phyloP scores from a whole-genome alignment of 495 filamentous ascomycete genomes.

The Aspergillus asperescens region DNA sequence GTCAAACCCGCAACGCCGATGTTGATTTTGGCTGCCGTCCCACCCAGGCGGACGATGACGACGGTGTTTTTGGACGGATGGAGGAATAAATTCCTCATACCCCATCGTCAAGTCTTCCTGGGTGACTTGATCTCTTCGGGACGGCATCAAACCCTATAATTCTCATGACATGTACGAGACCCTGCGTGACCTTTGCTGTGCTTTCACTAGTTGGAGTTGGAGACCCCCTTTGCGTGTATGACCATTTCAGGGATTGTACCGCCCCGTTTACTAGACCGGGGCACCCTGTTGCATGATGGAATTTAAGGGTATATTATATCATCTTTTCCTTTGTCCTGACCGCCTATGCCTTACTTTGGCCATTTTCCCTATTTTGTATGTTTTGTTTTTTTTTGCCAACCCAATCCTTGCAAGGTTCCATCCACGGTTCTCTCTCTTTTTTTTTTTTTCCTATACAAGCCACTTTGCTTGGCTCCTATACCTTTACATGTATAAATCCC shows the following conservation, averaged over 20 bases:
- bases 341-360: conserved; percentile 4
- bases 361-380: conserved; percentile 5
- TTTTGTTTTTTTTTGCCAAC: not conserved
- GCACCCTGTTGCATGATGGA: conserved; percentile 18
- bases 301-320: conserved; percentile 13
- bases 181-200: conserved; percentile 37
- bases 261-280: conserved; percentile 12
- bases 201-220: conserved; percentile 33
- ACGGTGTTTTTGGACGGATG: conserved; percentile 93
- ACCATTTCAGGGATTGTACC: conserved; percentile 22
- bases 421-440: too few relatives aligned
- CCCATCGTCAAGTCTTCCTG: not conserved
- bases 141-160: conserved; percentile 17
- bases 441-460: not conserved
- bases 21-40: conserved; percentile 69
- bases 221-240: conserved; percentile 25
- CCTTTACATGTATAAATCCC: conserved; percentile 3
- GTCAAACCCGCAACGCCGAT: conserved; percentile 59
- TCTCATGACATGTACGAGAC: conserved; percentile 42
- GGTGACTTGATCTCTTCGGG: not conserved
- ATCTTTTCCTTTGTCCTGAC: conserved; percentile 6
- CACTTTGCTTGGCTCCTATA: not conserved
- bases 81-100: conserved; percentile 59
- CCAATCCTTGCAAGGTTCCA: not conserved
- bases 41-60: conserved; percentile 76